Conservation (phyloP, 129 eudicot genomes). For the Mikania micrantha region DNA sequence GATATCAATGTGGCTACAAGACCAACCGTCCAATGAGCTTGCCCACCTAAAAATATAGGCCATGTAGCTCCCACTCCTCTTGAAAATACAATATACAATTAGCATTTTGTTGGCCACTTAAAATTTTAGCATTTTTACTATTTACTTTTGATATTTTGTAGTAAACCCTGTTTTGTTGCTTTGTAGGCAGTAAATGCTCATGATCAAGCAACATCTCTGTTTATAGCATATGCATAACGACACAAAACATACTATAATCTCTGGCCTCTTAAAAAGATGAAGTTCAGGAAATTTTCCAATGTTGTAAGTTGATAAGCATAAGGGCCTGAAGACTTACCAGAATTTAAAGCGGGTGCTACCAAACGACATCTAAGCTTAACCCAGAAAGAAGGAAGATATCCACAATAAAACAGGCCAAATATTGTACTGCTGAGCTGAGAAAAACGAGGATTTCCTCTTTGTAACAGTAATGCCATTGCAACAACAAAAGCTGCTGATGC, state of each 20-base stretch:
- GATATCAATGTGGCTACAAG: conserved; percentile 91
- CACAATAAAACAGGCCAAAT: conserved; percentile 95
- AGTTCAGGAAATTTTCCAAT: not conserved
- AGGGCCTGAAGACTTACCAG: conserved; percentile 47
- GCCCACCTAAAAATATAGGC: conserved; percentile 94
- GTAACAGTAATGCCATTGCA: conserved; percentile 80
- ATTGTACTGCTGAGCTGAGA: conserved; percentile 94
- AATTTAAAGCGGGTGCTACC: conserved; percentile 74
- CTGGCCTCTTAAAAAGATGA: not conserved
- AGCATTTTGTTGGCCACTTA: not conserved
- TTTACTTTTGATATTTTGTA: not conserved
- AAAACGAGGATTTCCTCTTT: conserved; percentile 93
- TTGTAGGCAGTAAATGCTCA: conserved; percentile 1
- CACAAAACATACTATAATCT: not conserved
- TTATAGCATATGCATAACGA: not conserved
- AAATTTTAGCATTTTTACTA: not conserved
- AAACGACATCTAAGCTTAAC: conserved; percentile 88
- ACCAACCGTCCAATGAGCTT: conserved; percentile 95
- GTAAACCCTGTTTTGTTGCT: not conserved
- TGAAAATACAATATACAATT: conserved; percentile 16
- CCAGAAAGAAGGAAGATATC: conserved; percentile 98
- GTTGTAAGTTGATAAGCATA: not conserved
- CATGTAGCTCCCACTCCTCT: conserved; percentile 77
- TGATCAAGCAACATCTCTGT: not conserved
- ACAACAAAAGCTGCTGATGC: conserved; percentile 88